Conservation (phyloP, 805 yeast genomes). For the Cyberlindnera xishuangbannaensis region DNA sequence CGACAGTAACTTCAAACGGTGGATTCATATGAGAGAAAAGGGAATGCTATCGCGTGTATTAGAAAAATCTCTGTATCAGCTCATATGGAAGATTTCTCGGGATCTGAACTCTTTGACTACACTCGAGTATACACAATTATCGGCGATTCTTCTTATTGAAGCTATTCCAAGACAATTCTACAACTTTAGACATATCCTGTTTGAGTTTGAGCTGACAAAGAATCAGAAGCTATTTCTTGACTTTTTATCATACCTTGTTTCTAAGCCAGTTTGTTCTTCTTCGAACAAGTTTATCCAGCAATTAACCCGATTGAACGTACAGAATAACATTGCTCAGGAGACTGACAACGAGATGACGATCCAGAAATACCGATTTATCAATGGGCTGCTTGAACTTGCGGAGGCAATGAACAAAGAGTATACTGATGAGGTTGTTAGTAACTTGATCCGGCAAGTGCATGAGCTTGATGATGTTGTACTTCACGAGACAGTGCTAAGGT, state of each 20-base stretch:
- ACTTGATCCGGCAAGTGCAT: slow-evolving; percentile 6
- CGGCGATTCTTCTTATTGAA: slow-evolving; percentile 11
- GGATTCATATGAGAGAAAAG: slow-evolving; percentile 6
- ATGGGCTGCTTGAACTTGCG: slow-evolving; percentile 8
- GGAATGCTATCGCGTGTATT: slow-evolving; percentile 5
- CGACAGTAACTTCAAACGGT: slow-evolving; percentile 2
- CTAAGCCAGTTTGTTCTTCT: slow-evolving; percentile 3
- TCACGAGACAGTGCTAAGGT: slow-evolving; percentile 12
- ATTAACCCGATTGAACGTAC: slow-evolving; percentile 7
- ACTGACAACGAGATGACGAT: slow-evolving; percentile 11
- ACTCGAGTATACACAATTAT: neutral
- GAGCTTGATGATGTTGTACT: slow-evolving; percentile 30
- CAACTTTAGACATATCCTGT: slow-evolving; percentile 1
- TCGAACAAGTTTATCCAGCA: slow-evolving; percentile 9
- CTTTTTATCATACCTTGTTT: slow-evolving; percentile 5
- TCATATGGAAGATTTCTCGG: slow-evolving; percentile 11
- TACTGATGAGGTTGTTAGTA: slow-evolving; percentile 1
- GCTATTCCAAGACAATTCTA: slow-evolving; percentile 14
- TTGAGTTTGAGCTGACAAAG: slow-evolving; percentile 3
- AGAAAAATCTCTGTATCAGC: slow-evolving; percentile 14
- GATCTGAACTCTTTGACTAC: slow-evolving; percentile 3
- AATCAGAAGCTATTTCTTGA: slow-evolving; percentile 9
- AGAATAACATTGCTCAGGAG: slow-evolving; percentile 7
- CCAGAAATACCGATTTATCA: slow-evolving; percentile 13
- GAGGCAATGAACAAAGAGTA: slow-evolving; percentile 6